Percentiles rank a stretch among this genome's conserved stretches.
phyloP scores from a whole-genome alignment of 2,329 filamentous ascomycete genomes.

The Sarocladium kiliense region DNA sequence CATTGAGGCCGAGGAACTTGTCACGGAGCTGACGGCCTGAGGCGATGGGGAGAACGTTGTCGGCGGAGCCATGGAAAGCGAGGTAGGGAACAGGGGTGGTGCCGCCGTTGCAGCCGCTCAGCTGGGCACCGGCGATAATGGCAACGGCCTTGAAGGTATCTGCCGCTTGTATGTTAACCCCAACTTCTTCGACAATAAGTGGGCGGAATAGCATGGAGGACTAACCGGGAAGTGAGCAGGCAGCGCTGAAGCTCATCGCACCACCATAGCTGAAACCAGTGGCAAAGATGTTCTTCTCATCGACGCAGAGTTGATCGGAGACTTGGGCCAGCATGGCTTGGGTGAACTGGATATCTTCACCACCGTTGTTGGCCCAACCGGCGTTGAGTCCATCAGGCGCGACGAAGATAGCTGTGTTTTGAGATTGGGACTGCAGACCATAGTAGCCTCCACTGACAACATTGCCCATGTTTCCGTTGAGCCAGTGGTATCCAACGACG shows the following conservation, averaged over 20 bases:
- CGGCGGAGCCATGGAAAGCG: constrained; percentile 32
- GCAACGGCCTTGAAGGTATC: constrained; percentile 31
- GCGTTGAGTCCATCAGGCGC: constrained; percentile 34
- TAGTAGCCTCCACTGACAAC: constrained; percentile 34
- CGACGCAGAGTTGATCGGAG: constrained; percentile 34
- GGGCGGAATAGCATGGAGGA: no score
- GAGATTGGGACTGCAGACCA: constrained; percentile 29
- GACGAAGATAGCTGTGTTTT: constrained; percentile 36
- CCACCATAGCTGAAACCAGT: constrained; percentile 41
- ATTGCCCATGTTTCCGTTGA: constrained; percentile 30
- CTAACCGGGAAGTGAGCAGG: constrained; percentile 31
- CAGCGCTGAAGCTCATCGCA: constrained; percentile 35
- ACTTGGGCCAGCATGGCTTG: constrained; percentile 31
- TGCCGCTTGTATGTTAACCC: no score
- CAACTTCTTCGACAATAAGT: no score
- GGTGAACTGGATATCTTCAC: constrained; percentile 35
- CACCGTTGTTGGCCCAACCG: constrained; percentile 36
- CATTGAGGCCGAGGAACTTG: constrained; percentile 31
- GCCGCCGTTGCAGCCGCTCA: constrained; percentile 31
- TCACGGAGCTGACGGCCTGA: constrained; percentile 30
- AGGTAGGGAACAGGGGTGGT: constrained; percentile 33
- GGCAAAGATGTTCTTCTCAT: constrained; percentile 34
- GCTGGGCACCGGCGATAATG: constrained; percentile 24
- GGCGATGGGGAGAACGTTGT: constrained; percentile 29
- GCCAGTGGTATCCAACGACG: constrained; percentile 32